phyloP scores from a whole-genome alignment of 352 stramenopile species.

The Phytopythium montanum region DNA sequence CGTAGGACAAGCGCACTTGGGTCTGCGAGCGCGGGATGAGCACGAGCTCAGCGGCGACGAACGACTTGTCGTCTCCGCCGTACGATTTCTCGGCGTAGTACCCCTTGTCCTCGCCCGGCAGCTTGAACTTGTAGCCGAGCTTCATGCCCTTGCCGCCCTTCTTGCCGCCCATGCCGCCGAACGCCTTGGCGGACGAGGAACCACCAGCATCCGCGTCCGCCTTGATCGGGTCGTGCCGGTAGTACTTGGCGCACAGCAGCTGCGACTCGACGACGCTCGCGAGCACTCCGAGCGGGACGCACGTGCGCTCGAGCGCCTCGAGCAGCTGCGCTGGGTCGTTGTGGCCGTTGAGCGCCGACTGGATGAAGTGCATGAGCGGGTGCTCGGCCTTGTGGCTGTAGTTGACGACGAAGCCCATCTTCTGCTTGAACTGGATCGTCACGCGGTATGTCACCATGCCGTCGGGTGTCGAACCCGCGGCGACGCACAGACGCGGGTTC shows the following conservation, averaged over 20 bases:
- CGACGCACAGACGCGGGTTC: slow-evolving; percentile 70
- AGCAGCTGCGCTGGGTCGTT: slow-evolving; percentile 74
- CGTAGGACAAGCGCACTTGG: slow-evolving; percentile 80
- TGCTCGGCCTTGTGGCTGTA: slow-evolving; percentile 87
- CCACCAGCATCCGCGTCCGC: slow-evolving; percentile 19
- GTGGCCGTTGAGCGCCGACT: slow-evolving; percentile 80
- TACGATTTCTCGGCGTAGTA: slow-evolving; percentile 87
- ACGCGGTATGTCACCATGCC: slow-evolving; percentile 76
- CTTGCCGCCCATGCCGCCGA: slow-evolving; percentile 53
- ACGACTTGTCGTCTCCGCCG: slow-evolving; percentile 82
- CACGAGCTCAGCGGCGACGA: slow-evolving; percentile 77
- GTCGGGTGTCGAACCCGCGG: slow-evolving; percentile 63
- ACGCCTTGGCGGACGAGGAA: slow-evolving; percentile 44
- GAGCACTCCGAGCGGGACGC: slow-evolving; percentile 80
- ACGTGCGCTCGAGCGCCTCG: slow-evolving; percentile 79
- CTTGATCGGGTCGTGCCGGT: slow-evolving; percentile 60
- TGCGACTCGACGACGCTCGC: slow-evolving; percentile 82
- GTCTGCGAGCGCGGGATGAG: slow-evolving; percentile 85
- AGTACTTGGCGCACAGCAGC: slow-evolving; percentile 80
- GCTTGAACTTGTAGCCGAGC: slow-evolving; percentile 84
- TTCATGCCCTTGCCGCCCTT: slow-evolving; percentile 86
- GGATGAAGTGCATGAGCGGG: slow-evolving; percentile 83
- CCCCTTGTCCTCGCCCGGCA: slow-evolving; percentile 79
- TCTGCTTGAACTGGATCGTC: slow-evolving; percentile 85
- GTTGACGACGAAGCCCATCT: slow-evolving; percentile 85